These are phyloP conservation scores for Coemansia sp. DNA, from an alignment of 192 early-diverging fungal genomes.

Conservation along the genomic window DNA sequence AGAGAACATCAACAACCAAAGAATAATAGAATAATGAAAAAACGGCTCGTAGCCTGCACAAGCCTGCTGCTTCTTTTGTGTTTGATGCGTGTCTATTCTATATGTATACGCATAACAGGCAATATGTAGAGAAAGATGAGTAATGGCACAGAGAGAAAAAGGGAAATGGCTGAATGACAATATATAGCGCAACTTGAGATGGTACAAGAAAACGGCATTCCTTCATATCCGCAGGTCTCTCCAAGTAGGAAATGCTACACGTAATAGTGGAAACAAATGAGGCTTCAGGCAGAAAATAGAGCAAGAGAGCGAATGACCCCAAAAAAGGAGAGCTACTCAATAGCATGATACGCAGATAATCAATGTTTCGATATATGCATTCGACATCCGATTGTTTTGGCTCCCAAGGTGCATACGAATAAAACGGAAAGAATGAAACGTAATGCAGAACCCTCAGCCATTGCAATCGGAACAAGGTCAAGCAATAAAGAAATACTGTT, in stretches of 20 bases:
- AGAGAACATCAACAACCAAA: conserved; percentile 37
- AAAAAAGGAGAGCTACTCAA: background rate
- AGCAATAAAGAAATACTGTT: background rate
- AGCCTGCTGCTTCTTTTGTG: background rate
- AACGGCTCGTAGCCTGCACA: background rate
- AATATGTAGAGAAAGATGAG: background rate
- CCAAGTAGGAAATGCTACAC: background rate
- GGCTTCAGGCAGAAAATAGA: background rate
- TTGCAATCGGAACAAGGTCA: background rate
- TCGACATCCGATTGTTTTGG: background rate
- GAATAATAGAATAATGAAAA: conserved; percentile 6
- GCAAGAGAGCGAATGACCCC: background rate
- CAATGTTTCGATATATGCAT: conserved; percentile 7
- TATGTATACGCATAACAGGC: background rate
- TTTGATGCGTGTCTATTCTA: conserved; percentile 9
- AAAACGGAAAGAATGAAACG: conserved; percentile 5
- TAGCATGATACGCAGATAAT: background rate
- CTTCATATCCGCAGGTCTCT: background rate
- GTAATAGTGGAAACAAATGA: conserved; percentile 2
- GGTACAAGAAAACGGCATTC: background rate
- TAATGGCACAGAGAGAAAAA: background rate
- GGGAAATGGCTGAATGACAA: background rate
- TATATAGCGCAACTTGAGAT: background rate
- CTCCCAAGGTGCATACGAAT: background rate
- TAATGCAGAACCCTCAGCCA: conserved; percentile 4